Conservation (phyloP, 1,284 basidiomycete species). For the Ganoderma sp. region DNA sequence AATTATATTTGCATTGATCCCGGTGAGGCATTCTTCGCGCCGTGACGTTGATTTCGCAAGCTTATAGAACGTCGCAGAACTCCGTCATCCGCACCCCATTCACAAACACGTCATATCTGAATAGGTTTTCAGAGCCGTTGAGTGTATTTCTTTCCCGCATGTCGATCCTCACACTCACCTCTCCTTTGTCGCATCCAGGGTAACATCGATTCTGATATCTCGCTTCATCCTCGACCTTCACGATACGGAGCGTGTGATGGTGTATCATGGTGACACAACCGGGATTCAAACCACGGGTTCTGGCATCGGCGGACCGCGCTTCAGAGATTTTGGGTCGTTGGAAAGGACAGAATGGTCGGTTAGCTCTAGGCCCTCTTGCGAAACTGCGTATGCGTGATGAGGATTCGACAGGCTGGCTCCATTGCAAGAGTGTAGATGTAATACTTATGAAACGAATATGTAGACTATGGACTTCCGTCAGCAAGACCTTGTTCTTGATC, state of each 20-base stretch:
- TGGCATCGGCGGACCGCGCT: not conserved
- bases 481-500: too few species aligned
- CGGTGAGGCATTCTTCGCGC: too few species aligned
- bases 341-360: not conserved
- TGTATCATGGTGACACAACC: not conserved
- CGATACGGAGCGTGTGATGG: not conserved
- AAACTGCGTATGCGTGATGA: not conserved
- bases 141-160: not conserved
- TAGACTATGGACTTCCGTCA: too few species aligned
- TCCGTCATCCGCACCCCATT: not conserved
- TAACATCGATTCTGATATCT: not conserved
- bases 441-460: too few species aligned
- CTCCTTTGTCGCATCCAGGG: not conserved
- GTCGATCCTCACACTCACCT: not conserved
- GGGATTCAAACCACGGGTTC: not conserved
- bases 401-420: not conserved
- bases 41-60: not conserved
- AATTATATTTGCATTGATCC: not conserved
- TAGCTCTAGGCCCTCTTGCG: not conserved
- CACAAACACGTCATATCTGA: not conserved
- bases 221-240: constrained; percentile 6
- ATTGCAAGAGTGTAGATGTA: not conserved
- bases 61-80: not conserved
- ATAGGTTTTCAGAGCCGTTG: not conserved
- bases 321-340: not conserved